Evolutionary conservation across 2,329 filamentous ascomycete species (phyloP).

Genomic region (Talaromyces sp.): DNA sequence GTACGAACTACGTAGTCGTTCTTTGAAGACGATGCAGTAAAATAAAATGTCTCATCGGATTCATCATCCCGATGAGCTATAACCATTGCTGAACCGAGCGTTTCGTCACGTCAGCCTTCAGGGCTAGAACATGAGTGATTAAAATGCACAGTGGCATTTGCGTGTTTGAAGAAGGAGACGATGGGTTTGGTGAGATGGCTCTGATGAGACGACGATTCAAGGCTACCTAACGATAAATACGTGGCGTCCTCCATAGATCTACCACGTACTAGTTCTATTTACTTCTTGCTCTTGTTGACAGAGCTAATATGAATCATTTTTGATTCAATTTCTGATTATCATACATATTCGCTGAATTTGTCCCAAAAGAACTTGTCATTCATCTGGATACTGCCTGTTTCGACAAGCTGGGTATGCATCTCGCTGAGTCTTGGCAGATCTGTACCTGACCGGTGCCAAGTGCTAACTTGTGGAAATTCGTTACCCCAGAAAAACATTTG

Average conservation of each 20-base stretch:
- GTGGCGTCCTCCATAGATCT: neutral
- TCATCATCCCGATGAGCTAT: neutral
- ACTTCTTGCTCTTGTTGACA: neutral
- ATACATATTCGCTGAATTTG: neutral
- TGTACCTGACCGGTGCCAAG: neutral
- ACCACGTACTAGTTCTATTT: neutral
- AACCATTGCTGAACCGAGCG: neutral
- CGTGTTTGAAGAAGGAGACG: neutral
- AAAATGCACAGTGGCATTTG: neutral
- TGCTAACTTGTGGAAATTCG: neutral
- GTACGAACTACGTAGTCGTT: neutral
- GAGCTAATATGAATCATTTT: neutral
- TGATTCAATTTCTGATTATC: neutral
- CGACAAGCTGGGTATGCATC: neutral
- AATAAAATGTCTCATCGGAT: neutral
- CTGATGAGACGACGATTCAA: neutral
- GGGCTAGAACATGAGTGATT: neutral
- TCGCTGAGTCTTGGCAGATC: conserved; percentile 3
- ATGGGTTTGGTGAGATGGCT: neutral
- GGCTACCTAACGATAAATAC: conserved; percentile 5
- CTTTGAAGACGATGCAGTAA: neutral
- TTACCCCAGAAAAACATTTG: neutral
- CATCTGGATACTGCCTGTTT: neutral
- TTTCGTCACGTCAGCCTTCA: neutral
- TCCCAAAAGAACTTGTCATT: neutral